phyloP scores from a whole-genome alignment of 2,329 filamentous ascomycete species.

The Colletotrichum gigasporum region DNA sequence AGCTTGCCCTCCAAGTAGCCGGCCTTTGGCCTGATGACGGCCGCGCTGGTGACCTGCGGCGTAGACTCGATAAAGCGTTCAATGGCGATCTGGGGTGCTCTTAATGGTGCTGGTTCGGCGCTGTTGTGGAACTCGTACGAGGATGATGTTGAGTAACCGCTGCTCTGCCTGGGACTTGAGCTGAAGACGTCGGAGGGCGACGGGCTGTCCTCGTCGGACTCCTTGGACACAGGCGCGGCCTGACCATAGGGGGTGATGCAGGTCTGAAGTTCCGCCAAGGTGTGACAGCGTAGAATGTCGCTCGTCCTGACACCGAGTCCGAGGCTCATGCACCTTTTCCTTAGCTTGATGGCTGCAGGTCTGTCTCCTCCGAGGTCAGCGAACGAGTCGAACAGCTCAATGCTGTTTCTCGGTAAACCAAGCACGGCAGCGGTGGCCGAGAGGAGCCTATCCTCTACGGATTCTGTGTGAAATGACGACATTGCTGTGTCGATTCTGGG shows the following conservation, averaged over 20 bases:
- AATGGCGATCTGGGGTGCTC: slow-evolving; percentile 6
- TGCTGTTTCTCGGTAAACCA: slow-evolving; percentile 39
- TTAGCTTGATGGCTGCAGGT: slow-evolving; percentile 43
- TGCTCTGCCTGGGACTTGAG: slow-evolving; percentile 27
- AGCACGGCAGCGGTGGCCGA: slow-evolving; percentile 48
- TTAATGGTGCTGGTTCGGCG: slow-evolving; percentile 9
- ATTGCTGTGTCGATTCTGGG: slow-evolving; percentile 37
- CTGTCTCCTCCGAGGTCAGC: slow-evolving; percentile 53
- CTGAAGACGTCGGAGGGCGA: slow-evolving; percentile 33
- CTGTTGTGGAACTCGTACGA: slow-evolving; percentile 25
- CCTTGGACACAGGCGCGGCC: slow-evolving; percentile 11
- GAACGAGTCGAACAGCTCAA: slow-evolving; percentile 54
- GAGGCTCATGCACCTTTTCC: slow-evolving; percentile 45
- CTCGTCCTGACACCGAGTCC: slow-evolving; percentile 46
- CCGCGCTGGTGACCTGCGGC: slow-evolving; percentile 50
- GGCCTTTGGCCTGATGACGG: slow-evolving; percentile 56
- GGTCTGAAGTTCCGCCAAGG: slow-evolving; percentile 55
- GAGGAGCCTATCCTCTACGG: slow-evolving; percentile 43
- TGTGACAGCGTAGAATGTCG: slow-evolving; percentile 54
- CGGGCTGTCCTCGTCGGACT: slow-evolving; percentile 25
- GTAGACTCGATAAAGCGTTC: slow-evolving; percentile 47
- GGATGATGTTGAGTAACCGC: slow-evolving; percentile 21
- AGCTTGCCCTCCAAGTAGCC: slow-evolving; percentile 60
- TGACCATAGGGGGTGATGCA: slow-evolving; percentile 42
- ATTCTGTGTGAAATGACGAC: slow-evolving; percentile 25